Evolutionary conservation across 2,329 filamentous ascomycete genomes (phyloP).

Genomic region (Colletotrichum spaethianum): DNA sequence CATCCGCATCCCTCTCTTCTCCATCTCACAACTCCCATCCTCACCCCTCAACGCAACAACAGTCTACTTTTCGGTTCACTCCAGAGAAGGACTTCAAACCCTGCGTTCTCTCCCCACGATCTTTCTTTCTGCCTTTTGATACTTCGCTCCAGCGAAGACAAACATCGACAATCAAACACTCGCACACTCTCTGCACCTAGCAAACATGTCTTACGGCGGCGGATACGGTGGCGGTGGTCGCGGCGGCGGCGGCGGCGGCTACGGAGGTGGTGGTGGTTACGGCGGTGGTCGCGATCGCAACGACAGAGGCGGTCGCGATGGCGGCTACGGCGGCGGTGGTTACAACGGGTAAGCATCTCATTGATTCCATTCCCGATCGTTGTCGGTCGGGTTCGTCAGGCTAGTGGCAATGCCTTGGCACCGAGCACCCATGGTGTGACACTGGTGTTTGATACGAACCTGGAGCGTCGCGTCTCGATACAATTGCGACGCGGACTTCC

Average conservation of each 20-base stretch:
- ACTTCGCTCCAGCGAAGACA: slow-evolving; percentile 25
- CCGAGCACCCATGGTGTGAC: not conserved
- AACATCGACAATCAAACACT: slow-evolving; percentile 6
- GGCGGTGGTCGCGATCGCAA: slow-evolving; percentile 9
- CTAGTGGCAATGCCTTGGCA: slow-evolving; percentile 21
- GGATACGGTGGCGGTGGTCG: slow-evolving; percentile 49
- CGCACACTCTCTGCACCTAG: slow-evolving; percentile 23
- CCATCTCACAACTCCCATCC: slow-evolving; percentile 36
- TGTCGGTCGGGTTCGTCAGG: slow-evolving; percentile 45
- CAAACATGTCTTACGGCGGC: slow-evolving; percentile 63
- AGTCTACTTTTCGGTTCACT: slow-evolving; percentile 35
- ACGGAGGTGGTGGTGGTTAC: slow-evolving; percentile 47
- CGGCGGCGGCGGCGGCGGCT: slow-evolving; percentile 49
- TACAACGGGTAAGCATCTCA: slow-evolving; percentile 55
- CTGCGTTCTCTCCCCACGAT: slow-evolving; percentile 30
- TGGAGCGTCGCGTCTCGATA: slow-evolving; percentile 2
- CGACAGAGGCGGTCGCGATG: slow-evolving; percentile 48
- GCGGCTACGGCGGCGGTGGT: slow-evolving; percentile 54
- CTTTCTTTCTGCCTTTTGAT: slow-evolving; percentile 30
- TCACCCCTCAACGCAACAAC: slow-evolving; percentile 30
- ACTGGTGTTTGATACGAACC: not conserved
- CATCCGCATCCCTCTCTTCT: slow-evolving; percentile 39
- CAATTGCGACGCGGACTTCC: not conserved
- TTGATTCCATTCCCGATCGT: slow-evolving; percentile 45
- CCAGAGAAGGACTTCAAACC: slow-evolving; percentile 18